Evolutionary conservation across 2,329 filamentous ascomycete genomes (phyloP).

Genomic region (Cladophialophora immunda): DNA sequence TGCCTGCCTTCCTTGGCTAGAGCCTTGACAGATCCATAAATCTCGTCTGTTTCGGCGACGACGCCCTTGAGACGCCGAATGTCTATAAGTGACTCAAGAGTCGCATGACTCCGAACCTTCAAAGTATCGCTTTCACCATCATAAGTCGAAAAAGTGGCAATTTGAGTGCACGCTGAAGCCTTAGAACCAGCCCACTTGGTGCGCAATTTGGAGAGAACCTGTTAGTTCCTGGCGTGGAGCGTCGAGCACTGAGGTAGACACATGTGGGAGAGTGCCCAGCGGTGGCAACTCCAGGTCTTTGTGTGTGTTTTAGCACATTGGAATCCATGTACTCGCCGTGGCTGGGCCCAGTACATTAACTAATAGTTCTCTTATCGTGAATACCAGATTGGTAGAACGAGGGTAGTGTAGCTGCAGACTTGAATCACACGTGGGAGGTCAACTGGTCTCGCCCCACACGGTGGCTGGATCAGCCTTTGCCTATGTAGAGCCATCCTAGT

Average conservation of each 20-base stretch:
- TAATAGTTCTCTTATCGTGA: not conserved
- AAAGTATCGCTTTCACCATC: not conserved
- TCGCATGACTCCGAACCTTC: too few species aligned
- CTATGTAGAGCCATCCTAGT: not conserved
- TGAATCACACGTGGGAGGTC: not conserved
- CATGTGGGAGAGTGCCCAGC: not conserved
- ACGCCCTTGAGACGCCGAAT: not conserved
- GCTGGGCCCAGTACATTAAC: not conserved
- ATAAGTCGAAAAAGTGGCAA: not conserved
- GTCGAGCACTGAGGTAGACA: not conserved
- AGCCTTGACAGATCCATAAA: not conserved
- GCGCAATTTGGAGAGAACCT: not conserved
- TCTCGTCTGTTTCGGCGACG: not conserved
- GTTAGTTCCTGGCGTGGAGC: not conserved
- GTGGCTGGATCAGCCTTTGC: not conserved
- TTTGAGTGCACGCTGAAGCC: not conserved
- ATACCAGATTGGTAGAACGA: not conserved
- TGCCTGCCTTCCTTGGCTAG: too few species aligned
- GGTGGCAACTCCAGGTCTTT: not conserved
- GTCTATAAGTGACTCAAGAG: not conserved
- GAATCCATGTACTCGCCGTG: not conserved
- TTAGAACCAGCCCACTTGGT: not conserved
- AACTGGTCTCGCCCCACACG: not conserved
- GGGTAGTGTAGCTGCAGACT: not conserved
- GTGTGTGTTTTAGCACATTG: not conserved